A percentile compares a stretch with the other conserved stretches of the same genome.
Evolutionary conservation across 768 basidiomycete species (phyloP).

Genomic region (Cyclocybe cylindracea): DNA sequence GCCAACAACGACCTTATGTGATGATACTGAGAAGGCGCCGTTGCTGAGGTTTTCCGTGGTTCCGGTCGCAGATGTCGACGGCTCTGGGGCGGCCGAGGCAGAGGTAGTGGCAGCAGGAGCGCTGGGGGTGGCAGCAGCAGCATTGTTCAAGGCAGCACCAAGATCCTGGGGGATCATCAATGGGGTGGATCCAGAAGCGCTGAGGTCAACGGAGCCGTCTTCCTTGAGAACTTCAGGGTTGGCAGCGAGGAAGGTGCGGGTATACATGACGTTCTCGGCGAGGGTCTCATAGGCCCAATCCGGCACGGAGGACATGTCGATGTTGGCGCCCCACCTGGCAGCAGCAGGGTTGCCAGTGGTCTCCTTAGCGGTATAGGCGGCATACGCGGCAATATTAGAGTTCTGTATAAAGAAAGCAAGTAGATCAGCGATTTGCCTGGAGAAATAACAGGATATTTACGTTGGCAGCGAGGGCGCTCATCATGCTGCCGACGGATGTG

Average conservation of each 20-base stretch:
- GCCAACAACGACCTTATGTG: conserved; percentile 51
- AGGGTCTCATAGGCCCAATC: conserved; percentile 48
- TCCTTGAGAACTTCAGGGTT: conserved; percentile 52
- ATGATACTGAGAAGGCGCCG: conserved; percentile 48
- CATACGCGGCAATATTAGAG: conserved; percentile 58
- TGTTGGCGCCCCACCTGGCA: conserved; percentile 60
- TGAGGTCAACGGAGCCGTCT: conserved; percentile 55
- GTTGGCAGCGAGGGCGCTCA: conserved; percentile 46
- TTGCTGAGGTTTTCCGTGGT: conserved; percentile 25
- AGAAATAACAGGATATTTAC: conserved; percentile 27
- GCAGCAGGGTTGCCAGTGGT: conserved; percentile 52
- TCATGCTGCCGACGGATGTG: conserved; percentile 53
- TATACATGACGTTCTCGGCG: conserved; percentile 61
- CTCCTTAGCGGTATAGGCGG: conserved; percentile 46
- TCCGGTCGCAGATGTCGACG: conserved; percentile 25
- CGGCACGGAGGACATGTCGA: conserved; percentile 58
- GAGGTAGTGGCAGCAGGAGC: conserved; percentile 25
- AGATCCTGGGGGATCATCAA: conserved; percentile 65
- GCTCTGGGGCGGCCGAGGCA: conserved; percentile 21
- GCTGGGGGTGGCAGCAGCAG: conserved; percentile 23
- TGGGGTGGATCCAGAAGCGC: conserved; percentile 41
- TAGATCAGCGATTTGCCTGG: not conserved
- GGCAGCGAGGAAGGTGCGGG: conserved; percentile 43
- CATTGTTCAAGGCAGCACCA: conserved; percentile 41
- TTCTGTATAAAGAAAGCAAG: conserved; percentile 31